Base-by-base conservation (phyloP, 2,329 filamentous ascomycete genomes). In the Alternaria ethzedia region DNA sequence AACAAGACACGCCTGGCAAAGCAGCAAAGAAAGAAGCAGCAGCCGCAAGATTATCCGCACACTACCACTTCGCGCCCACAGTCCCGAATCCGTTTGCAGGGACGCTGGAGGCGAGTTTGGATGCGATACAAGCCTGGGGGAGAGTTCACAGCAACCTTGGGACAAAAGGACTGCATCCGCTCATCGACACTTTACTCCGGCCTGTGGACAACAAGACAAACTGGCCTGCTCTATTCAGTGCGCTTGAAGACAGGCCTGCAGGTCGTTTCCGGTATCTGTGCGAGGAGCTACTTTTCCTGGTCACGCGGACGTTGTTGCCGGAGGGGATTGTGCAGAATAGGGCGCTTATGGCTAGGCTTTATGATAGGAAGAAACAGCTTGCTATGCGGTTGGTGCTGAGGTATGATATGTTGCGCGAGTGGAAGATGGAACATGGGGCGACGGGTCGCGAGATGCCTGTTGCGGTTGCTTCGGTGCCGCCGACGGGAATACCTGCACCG, bases 351-450 rank as follows among this genome's bases (percentile, higher is more conserved):
- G 60, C n/a, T 0, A 13, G 63, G 1, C 28, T 76, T 46, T 76
- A 76, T n/a, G 56, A 66, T 5, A 32, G 30, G 2, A 70, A 62
- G 61, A 72, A 72, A n/a, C 65, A 70, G 2, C 57, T 70, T 0
- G 67, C 69, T 1, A 68, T 70, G 4, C 46, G 69, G 5, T 5
- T 75, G 7, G 43, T 69, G 17, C 60, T 77, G 56, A 56, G 75
- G 10, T 78, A 78, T 21, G 74, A 78, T 47, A 76, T 75, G 72
- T 20, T 74, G 25, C 26, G 67, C 1, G 69, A 67, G 30, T 75
- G 73, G 74, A 68, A 57, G 44, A 46, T 65, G 54, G 52, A 66
- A 13, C 12, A 52, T 1, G 26, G 50, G 4, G 9, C 11, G 10
- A 9, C 41, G 43, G 28, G 32, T 23, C 32, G 55, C 23, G 41